phyloP scores from a whole-genome alignment of 2,329 filamentous ascomycete species.

The Penicillium sumatraense region DNA sequence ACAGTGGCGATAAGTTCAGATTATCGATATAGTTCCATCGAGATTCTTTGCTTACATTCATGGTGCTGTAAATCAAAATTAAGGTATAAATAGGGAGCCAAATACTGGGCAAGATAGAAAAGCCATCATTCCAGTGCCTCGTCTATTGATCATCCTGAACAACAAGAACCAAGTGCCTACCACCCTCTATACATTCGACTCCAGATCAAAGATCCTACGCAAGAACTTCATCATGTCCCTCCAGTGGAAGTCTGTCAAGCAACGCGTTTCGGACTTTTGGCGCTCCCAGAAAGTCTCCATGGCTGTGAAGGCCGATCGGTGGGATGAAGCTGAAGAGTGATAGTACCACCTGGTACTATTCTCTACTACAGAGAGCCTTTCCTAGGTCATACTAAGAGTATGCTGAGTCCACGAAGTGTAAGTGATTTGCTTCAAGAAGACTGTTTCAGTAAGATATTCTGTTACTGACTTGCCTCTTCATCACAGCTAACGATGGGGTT shows the following conservation, averaged over 20 bases:
- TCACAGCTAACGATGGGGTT: too few relatives aligned
- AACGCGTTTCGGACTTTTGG: neutral
- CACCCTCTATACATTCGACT: neutral
- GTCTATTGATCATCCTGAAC: neutral
- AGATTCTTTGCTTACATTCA: neutral
- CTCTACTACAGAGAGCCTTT: neutral
- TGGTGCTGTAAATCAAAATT: neutral
- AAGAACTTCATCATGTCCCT: neutral
- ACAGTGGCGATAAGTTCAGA: neutral
- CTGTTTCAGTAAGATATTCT: too few relatives aligned
- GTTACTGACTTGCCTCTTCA: too few relatives aligned
- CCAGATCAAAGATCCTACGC: too few relatives aligned
- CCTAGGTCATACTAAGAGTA: too few relatives aligned
- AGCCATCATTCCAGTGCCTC: neutral
- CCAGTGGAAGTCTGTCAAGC: neutral
- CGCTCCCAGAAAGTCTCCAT: neutral
- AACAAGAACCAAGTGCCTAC: neutral
- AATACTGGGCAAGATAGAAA: neutral
- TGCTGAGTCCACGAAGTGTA: too few relatives aligned
- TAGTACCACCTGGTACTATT: neutral
- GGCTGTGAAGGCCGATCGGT: constrained; percentile 1
- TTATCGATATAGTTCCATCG: neutral
- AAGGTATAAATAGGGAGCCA: neutral
- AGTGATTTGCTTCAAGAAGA: too few relatives aligned
- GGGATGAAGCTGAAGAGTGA: neutral